phyloP scores from a whole-genome alignment of 1,284 basidiomycete genomes.

The Marasmius tenuissimus region DNA sequence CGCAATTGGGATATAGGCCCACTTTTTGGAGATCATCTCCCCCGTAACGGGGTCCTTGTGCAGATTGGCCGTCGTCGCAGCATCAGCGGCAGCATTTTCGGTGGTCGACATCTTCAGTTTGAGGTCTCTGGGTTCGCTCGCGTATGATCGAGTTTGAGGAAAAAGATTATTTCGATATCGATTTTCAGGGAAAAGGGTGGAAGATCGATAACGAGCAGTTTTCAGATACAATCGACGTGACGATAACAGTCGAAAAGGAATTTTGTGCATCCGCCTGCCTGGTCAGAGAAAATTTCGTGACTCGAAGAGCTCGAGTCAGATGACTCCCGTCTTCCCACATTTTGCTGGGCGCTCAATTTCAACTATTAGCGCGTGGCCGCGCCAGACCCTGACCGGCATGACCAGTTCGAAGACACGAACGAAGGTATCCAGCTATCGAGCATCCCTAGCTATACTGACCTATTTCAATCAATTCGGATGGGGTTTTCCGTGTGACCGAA shows the following conservation, averaged over 20 bases:
- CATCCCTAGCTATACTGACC: no score
- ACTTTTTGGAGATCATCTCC: constrained; percentile 95
- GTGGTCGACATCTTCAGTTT: constrained; percentile 26
- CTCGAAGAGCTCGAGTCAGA: constrained; percentile 1
- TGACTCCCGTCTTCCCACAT: neutral
- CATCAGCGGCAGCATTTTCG: constrained; percentile 42
- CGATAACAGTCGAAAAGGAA: neutral
- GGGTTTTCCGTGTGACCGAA: no score
- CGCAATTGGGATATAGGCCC: constrained; percentile 31
- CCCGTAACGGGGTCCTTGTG: constrained; percentile 90
- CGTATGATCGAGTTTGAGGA: neutral
- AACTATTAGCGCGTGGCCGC: no score
- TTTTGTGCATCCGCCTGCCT: neutral
- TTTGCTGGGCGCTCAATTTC: no score
- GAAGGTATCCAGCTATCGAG: no score
- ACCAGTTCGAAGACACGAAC: no score
- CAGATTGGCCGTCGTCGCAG: neutral
- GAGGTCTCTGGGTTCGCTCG: neutral
- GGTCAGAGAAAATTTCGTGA: no score
- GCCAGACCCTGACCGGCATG: no score
- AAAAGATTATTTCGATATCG: neutral
- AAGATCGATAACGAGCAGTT: neutral
- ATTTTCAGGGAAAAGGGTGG: neutral
- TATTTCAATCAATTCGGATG: no score
- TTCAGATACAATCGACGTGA: neutral